phyloP scores from a whole-genome alignment of 2,329 filamentous ascomycete genomes.

The Helminthosporium solani region DNA sequence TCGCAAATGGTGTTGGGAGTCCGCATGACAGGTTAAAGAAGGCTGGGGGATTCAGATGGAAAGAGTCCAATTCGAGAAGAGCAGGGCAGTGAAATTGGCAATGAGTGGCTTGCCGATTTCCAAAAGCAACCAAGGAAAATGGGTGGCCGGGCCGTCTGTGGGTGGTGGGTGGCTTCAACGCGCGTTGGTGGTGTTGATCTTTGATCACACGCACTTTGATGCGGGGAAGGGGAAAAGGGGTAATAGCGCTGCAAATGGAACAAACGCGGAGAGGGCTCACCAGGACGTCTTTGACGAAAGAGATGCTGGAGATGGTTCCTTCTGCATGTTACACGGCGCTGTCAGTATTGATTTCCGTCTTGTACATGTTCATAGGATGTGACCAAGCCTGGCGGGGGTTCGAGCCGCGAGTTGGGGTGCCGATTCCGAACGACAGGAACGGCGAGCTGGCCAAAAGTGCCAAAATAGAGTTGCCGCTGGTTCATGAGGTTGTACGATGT shows the following conservation, averaged over 20 bases:
- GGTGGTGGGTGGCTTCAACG: constrained; percentile 14
- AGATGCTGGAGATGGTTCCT: constrained; percentile 80
- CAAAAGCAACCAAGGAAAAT: constrained; percentile 18
- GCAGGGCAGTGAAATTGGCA: constrained; percentile 17
- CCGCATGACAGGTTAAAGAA: constrained; percentile 33
- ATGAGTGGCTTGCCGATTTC: constrained; percentile 30
- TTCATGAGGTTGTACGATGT: constrained; percentile 17
- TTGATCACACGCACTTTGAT: constrained; percentile 20
- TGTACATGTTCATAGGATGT: too few species aligned
- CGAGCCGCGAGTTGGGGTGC: constrained; percentile 28
- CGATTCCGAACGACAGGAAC: constrained; percentile 14
- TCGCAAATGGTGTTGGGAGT: constrained; percentile 14
- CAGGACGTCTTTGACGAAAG: constrained; percentile 79
- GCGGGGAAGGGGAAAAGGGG: constrained; percentile 1
- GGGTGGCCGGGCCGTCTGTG: constrained; percentile 24
- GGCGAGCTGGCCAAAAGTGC: constrained; percentile 20
- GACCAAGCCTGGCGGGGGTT: constrained; percentile 16
- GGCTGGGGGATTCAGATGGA: constrained; percentile 18
- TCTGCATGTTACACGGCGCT: constrained; percentile 52
- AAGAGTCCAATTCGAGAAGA: constrained; percentile 6
- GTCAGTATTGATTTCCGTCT: constrained; percentile 31
- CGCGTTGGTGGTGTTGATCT: constrained; percentile 20
- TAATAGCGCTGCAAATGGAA: constrained; percentile 6
- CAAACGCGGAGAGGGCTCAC: constrained; percentile 55
- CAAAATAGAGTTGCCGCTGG: constrained; percentile 12